These are phyloP conservation scores for Apiospora rasikravindrae DNA, from an alignment of 2,329 filamentous ascomycete species.

Conservation along the genomic window DNA sequence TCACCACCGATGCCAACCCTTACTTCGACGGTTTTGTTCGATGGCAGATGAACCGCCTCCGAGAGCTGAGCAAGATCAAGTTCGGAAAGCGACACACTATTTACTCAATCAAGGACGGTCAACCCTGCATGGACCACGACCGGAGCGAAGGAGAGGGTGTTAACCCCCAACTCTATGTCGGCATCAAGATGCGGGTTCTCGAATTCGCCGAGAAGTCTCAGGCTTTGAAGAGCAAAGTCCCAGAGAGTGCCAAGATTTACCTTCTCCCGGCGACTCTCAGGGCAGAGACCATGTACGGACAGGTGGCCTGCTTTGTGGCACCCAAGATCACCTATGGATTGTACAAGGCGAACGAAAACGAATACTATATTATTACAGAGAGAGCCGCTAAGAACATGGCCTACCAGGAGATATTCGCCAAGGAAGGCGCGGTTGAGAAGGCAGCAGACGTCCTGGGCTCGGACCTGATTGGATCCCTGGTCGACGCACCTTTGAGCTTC, in stretches of 20 bases:
- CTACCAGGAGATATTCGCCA: slow-evolving; percentile 84
- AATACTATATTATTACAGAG: slow-evolving; percentile 85
- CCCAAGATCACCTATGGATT: slow-evolving; percentile 89
- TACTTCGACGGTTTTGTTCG: slow-evolving; percentile 95
- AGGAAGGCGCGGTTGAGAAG: slow-evolving; percentile 77
- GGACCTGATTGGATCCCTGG: slow-evolving; percentile 83
- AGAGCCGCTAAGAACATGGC: slow-evolving; percentile 95
- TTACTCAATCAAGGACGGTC: slow-evolving; percentile 87
- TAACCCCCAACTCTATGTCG: slow-evolving; percentile 89
- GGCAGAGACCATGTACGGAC: slow-evolving; percentile 98
- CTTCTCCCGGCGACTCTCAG: slow-evolving; percentile 91
- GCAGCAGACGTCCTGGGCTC: slow-evolving; percentile 77
- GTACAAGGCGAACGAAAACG: slow-evolving; percentile 77
- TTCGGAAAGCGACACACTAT: slow-evolving; percentile 94
- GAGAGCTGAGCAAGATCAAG: slow-evolving; percentile 89
- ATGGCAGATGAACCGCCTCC: slow-evolving; percentile 96
- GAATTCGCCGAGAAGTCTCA: slow-evolving; percentile 84
- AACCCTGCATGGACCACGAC: slow-evolving; percentile 89
- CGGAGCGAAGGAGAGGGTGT: slow-evolving; percentile 81
- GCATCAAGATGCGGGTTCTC: slow-evolving; percentile 86
- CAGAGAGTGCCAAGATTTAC: slow-evolving; percentile 79
- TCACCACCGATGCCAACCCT: slow-evolving; percentile 95
- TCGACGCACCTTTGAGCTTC: slow-evolving; percentile 86
- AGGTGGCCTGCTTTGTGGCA: slow-evolving; percentile 93
- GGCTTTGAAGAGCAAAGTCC: slow-evolving; percentile 76